These are phyloP conservation scores for Dalbergia oliveri DNA, from an alignment of 306 rosid genomes.

Conservation along the genomic window DNA sequence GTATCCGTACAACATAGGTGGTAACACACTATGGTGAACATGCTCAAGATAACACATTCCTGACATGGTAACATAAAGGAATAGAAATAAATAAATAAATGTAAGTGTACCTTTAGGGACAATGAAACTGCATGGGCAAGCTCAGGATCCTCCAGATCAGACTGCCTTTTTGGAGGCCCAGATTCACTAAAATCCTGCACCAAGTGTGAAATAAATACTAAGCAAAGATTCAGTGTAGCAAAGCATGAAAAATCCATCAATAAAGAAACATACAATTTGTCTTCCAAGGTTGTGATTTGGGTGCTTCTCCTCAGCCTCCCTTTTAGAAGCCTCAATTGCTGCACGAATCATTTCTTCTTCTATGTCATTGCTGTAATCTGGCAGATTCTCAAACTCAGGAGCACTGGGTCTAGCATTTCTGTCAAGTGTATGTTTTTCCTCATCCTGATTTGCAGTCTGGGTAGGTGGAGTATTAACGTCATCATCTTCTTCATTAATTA, in stretches of 20 bases:
- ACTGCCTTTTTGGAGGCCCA: constrained; percentile 59
- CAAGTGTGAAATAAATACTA: constrained; percentile 48
- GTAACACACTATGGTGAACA: background rate
- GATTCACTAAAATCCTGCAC: constrained; percentile 65
- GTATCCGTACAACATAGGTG: too few relatives aligned
- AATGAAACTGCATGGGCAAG: constrained; percentile 87
- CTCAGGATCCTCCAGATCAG: constrained; percentile 73
- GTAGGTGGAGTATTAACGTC: constrained; percentile 52
- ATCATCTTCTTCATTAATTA: constrained; percentile 63
- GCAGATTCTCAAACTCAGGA: constrained; percentile 63
- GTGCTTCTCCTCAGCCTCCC: constrained; percentile 68
- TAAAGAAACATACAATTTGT: constrained; percentile 62
- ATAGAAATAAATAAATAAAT: background rate
- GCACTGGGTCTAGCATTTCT: constrained; percentile 58
- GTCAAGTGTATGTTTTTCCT: constrained; percentile 45
- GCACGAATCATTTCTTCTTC: constrained; percentile 98
- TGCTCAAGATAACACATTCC: constrained; percentile 21
- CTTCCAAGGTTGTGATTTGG: constrained; percentile 52
- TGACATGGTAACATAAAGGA: constrained; percentile 9
- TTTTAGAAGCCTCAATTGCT: constrained; percentile 91
- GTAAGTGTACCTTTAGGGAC: constrained; percentile 71
- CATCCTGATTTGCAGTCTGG: constrained; percentile 50
- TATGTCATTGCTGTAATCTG: constrained; percentile 72
- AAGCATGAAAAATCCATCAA: constrained; percentile 41
- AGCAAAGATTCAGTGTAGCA: constrained; percentile 36